Percentiles rank a stretch among this genome's conserved stretches.
Conservation (phyloP, 2,329 filamentous ascomycete genomes). For the Fusarium udum region DNA sequence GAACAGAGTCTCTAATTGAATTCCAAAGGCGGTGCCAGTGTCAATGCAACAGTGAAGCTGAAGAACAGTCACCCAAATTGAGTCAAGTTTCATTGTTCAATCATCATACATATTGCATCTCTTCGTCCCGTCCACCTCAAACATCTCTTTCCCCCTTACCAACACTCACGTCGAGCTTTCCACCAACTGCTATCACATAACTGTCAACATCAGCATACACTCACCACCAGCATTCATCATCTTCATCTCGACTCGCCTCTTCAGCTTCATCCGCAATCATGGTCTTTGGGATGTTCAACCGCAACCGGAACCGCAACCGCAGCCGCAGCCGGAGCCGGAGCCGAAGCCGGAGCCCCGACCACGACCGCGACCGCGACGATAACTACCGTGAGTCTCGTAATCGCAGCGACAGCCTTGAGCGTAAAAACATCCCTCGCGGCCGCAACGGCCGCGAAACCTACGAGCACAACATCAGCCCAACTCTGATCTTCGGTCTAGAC, state of each 20-base stretch:
- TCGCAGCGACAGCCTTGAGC: not conserved
- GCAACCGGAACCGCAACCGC: no score
- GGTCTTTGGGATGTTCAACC: not conserved
- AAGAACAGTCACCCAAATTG: not conserved
- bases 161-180: not conserved
- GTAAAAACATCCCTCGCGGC: not conserved
- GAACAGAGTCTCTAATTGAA: not conserved
- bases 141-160: not conserved
- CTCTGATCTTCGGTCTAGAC: not conserved
- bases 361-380: not conserved
- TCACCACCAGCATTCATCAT: not conserved
- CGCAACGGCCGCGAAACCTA: not conserved
- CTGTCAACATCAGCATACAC: not conserved
- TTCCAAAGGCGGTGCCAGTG: not conserved
- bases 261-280: not conserved
- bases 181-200: not conserved
- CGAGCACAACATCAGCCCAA: not conserved
- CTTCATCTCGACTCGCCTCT: not conserved
- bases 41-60: not conserved
- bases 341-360: no score
- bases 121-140: fast-evolving
- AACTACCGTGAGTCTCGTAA: not conserved
- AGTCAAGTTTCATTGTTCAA: not conserved
- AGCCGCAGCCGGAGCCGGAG: no score
- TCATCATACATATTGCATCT: not conserved